A percentile compares a stretch with the other conserved stretches of the same genome.
Evolutionary conservation across 106 monocot species (phyloP).

Genomic region (Dioscorea dumetorum): DNA sequence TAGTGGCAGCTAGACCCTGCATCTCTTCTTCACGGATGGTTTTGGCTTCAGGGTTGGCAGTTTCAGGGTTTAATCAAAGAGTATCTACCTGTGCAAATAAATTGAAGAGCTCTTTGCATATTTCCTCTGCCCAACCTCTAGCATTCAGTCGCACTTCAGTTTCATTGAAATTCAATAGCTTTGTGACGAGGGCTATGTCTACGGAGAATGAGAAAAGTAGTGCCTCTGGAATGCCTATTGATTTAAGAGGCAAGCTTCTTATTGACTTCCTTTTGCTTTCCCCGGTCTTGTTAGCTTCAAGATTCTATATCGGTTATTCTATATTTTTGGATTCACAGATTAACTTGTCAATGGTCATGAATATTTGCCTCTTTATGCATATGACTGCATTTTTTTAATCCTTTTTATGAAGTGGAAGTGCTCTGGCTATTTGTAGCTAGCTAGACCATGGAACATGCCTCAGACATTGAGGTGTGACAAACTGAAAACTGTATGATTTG

Average conservation of each 20-base stretch:
- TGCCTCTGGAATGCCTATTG: conserved; percentile 56
- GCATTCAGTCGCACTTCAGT: neutral
- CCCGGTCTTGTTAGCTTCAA: neutral
- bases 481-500: too few relatives aligned
- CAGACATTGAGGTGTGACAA: too few relatives aligned
- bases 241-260: conserved; percentile 45
- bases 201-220: conserved; percentile 23
- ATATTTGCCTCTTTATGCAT: too few relatives aligned
- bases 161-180: conserved; percentile 16
- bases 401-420: too few relatives aligned
- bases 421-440: too few relatives aligned
- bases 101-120: conserved; percentile 18
- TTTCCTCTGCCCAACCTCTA: conserved; percentile 25
- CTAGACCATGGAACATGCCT: too few relatives aligned
- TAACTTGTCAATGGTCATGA: neutral
- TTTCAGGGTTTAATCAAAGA: neutral
- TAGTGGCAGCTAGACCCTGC: conserved; percentile 24
- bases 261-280: neutral
- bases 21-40: conserved; percentile 23
- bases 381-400: too few relatives aligned
- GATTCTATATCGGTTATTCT: too few relatives aligned
- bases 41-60: conserved; percentile 9
- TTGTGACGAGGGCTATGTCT: conserved; percentile 52
- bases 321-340: too few relatives aligned
- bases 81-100: neutral